Conservation (phyloP, 345 rosid genomes). For the Reutealis trisperma region DNA sequence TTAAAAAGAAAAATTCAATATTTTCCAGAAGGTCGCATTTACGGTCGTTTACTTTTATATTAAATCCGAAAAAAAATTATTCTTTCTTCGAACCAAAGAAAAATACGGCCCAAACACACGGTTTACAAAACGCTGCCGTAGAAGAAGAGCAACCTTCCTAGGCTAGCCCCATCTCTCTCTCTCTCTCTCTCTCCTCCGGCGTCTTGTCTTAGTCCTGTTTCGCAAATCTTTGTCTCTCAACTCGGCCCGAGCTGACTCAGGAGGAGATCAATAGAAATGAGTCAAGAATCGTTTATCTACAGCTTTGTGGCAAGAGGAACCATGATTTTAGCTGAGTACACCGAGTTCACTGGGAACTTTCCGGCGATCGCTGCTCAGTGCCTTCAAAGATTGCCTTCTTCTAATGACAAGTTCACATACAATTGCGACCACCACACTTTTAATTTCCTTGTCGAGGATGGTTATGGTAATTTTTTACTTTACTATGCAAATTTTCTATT, state of each 20-base stretch:
- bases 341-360: constrained; percentile 97
- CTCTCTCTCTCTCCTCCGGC: neutral
- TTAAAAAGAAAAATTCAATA: neutral
- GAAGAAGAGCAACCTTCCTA: neutral
- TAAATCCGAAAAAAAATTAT: neutral
- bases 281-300: constrained; percentile 91
- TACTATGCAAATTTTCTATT: neutral
- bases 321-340: constrained; percentile 84
- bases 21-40: neutral
- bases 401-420: constrained; percentile 95
- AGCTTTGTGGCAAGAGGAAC: constrained; percentile 98
- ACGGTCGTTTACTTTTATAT: neutral
- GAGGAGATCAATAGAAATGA: constrained; percentile 35
- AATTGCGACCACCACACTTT: constrained; percentile 97
- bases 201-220: constrained; percentile 3
- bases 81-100: constrained; percentile 21
- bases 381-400: constrained; percentile 78
- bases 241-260: constrained; percentile 5
- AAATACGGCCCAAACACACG: constrained; percentile 15
- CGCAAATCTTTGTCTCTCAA: neutral
- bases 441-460: constrained; percentile 93
- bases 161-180: neutral
- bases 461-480: constrained; percentile 54
- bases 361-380: constrained; percentile 97
- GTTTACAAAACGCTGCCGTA: neutral